These are phyloP conservation scores for Termitomyces heimii DNA, from an alignment of 768 basidiomycete genomes.

Conservation along the genomic window DNA sequence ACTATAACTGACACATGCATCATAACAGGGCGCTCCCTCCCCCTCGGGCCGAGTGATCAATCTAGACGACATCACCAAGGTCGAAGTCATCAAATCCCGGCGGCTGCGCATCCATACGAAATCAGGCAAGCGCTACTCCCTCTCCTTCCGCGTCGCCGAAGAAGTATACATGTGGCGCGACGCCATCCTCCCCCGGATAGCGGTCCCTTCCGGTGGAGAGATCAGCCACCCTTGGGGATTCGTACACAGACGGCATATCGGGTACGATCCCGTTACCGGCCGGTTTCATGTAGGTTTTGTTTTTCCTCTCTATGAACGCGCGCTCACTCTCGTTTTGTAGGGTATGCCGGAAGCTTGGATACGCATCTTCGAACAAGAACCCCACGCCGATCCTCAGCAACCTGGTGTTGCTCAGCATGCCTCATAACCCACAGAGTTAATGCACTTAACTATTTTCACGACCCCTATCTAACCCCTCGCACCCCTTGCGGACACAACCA, in stretches of 20 bases:
- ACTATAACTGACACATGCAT: background rate
- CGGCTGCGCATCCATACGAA: constrained; percentile 12
- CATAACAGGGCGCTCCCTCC: background rate
- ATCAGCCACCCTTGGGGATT: constrained; percentile 27
- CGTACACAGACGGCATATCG: constrained; percentile 27
- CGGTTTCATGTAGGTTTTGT: constrained; percentile 17
- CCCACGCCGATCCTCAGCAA: background rate
- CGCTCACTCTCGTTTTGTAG: constrained; percentile 3
- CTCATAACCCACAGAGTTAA: background rate
- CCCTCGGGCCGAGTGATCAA: constrained; percentile 12
- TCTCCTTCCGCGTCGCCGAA: constrained; percentile 22
- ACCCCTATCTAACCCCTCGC: background rate
- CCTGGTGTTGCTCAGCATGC: background rate
- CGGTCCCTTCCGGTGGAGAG: constrained; percentile 5
- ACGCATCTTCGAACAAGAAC: constrained; percentile 2
- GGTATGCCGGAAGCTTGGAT: constrained; percentile 21
- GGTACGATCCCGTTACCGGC: constrained; percentile 24
- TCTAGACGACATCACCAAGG: constrained; percentile 19
- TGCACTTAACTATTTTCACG: background rate
- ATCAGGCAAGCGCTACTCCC: constrained; percentile 19
- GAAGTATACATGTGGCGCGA: constrained; percentile 27
- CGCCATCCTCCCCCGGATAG: constrained; percentile 22
- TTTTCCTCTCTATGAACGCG: background rate
- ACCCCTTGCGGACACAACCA: too few species aligned
- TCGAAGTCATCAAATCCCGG: constrained; percentile 11